These are phyloP conservation scores for Suhomyces faveliae DNA, from an alignment of 805 yeast species.

Conservation along the genomic window DNA sequence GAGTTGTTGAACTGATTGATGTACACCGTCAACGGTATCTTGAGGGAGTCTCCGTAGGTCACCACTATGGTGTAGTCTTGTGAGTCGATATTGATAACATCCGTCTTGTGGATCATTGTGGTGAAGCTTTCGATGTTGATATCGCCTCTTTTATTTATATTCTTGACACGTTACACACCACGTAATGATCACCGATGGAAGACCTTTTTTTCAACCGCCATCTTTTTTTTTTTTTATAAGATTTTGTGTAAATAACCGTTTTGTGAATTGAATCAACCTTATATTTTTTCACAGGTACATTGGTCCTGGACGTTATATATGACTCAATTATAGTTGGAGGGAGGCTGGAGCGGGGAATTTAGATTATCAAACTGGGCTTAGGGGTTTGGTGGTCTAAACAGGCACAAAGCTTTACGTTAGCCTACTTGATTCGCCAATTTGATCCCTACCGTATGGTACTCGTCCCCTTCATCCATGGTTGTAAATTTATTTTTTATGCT, in stretches of 20 bases:
- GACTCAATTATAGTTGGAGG: background rate
- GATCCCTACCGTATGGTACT: background rate
- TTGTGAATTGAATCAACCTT: background rate
- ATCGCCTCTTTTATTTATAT: background rate
- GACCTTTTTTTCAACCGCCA: background rate
- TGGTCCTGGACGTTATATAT: background rate
- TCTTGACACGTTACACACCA: background rate
- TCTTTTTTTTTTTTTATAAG: background rate
- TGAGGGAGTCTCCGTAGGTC: slow-evolving; percentile 9
- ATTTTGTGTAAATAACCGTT: background rate
- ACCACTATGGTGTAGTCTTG: slow-evolving; percentile 16
- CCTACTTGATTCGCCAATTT: background rate
- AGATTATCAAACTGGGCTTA: background rate
- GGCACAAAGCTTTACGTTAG: background rate
- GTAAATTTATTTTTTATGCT: background rate
- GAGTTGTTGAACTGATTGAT: slow-evolving; percentile 23
- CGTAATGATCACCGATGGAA: background rate
- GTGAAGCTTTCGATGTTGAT: background rate
- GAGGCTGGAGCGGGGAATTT: background rate
- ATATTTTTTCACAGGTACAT: background rate
- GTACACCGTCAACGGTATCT: slow-evolving; percentile 31
- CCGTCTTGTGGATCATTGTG: slow-evolving; percentile 11
- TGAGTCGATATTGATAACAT: slow-evolving; percentile 8
- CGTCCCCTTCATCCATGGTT: background rate
- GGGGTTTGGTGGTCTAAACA: background rate